Conservation (phyloP, 2,329 filamentous ascomycete species). For the Xylariaceae sp. region DNA sequence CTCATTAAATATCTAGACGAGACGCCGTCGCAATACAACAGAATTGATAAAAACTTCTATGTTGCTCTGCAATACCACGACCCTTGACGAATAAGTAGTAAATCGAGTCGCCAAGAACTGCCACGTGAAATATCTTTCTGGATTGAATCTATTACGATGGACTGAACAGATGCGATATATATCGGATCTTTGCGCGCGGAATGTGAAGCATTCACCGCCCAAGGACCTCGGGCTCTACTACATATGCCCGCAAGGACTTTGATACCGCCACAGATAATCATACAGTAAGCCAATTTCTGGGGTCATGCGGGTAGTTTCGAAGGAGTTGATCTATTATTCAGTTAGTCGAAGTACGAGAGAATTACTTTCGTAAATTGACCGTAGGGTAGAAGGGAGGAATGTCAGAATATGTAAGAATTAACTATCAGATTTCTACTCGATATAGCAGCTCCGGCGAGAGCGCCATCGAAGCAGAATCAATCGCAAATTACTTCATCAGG, state of each 20-base stretch:
- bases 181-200: neutral
- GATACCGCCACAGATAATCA: no score
- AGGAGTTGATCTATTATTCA: neutral
- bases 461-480: slow-evolving; percentile 79
- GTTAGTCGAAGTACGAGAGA: slow-evolving; percentile 10
- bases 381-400: slow-evolving; percentile 17
- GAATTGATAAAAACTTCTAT: neutral
- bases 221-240: neutral
- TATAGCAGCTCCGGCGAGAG: slow-evolving; percentile 89
- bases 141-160: neutral
- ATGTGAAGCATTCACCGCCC: neutral
- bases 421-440: slow-evolving; percentile 77
- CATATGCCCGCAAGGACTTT: no score
- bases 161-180: neutral
- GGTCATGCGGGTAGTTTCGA: neutral
- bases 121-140: neutral
- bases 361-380: neutral
- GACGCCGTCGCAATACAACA: neutral
- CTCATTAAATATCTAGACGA: neutral
- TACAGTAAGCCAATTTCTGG: neutral
- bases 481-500: slow-evolving; percentile 99
- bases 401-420: slow-evolving; percentile 99
- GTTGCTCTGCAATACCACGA: neutral
- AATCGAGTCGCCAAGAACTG: neutral
- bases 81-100: neutral